phyloP scores from a whole-genome alignment of 352 stramenopile genomes.

The Phytophthora litchii region DNA sequence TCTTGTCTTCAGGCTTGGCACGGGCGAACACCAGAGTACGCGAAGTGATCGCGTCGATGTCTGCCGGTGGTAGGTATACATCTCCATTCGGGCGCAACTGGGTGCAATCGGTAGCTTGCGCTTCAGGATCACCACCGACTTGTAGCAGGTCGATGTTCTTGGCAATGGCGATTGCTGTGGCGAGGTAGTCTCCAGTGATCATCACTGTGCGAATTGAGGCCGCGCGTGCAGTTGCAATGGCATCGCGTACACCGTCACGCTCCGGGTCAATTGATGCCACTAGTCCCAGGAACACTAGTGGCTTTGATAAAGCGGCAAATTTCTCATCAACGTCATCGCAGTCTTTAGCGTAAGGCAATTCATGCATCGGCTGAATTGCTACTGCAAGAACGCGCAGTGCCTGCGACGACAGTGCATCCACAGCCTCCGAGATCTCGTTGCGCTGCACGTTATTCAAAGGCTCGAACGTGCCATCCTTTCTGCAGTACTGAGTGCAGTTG shows the following conservation, averaged over 20 bases:
- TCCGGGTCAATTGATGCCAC: constrained; percentile 92
- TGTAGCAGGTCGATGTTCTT: constrained; percentile 93
- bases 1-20: constrained; percentile 95
- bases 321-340: constrained; percentile 74
- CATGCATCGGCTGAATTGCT: constrained; percentile 72
- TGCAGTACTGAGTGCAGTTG: constrained; percentile 66
- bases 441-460: constrained; percentile 47
- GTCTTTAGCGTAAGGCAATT: constrained; percentile 50
- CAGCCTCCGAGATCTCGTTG: constrained; percentile 56
- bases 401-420: constrained; percentile 74
- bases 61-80: constrained; percentile 63
- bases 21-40: constrained; percentile 93
- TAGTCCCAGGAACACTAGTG: constrained; percentile 92
- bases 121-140: constrained; percentile 56
- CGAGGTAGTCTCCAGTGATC: constrained; percentile 96
- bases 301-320: constrained; percentile 64
- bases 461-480: constrained; percentile 55
- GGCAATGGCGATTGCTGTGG: constrained; percentile 94
- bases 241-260: constrained; percentile 62
- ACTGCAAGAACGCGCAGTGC: constrained; percentile 91
- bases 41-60: constrained; percentile 90
- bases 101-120: constrained; percentile 79
- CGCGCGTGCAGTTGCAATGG: constrained; percentile 46
- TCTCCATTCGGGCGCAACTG: constrained; percentile 53
- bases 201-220: constrained; percentile 87